phyloP scores from a whole-genome alignment of 83 land plant genomes.

The Thuja plicata region DNA sequence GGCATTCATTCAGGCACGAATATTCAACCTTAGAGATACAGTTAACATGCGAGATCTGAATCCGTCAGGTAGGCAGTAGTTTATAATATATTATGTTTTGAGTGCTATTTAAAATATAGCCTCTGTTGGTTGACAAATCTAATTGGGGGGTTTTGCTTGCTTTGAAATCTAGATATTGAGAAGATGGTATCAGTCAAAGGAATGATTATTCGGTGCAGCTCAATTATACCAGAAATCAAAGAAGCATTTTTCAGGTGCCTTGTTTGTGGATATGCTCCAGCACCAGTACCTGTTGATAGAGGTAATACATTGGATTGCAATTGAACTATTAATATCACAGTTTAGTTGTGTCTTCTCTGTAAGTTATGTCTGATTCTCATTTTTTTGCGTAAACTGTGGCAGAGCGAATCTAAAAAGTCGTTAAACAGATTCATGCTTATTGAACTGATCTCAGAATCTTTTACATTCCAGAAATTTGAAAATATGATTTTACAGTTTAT shows the following conservation, averaged over 20 bases:
- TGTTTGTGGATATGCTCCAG: slow-evolving; percentile 80
- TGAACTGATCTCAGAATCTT: background rate
- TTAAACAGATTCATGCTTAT: background rate
- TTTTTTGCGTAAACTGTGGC: background rate
- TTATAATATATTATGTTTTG: background rate
- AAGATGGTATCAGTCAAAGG: slow-evolving; percentile 94
- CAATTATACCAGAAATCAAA: slow-evolving; percentile 95
- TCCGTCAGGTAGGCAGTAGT: slow-evolving; percentile 71
- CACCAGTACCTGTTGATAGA: slow-evolving; percentile 73
- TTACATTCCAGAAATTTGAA: background rate
- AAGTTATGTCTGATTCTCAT: background rate
- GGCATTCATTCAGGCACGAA: slow-evolving; percentile 51
- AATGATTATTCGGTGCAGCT: slow-evolving; percentile 94
- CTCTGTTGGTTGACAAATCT: background rate
- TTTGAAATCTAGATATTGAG: slow-evolving; percentile 74
- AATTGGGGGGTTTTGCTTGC: background rate
- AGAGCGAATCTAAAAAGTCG: background rate
- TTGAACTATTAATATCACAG: background rate
- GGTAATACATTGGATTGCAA: slow-evolving; percentile 40
- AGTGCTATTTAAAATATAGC: background rate
- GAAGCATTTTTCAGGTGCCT: slow-evolving; percentile 89
- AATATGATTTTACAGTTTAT: background rate
- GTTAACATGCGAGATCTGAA: slow-evolving; percentile 89
- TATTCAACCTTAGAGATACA: slow-evolving; percentile 68
- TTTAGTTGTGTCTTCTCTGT: background rate